These are phyloP conservation scores for Ophiobolus disseminans DNA, from an alignment of 2,329 filamentous ascomycete species.

Conservation along the genomic window DNA sequence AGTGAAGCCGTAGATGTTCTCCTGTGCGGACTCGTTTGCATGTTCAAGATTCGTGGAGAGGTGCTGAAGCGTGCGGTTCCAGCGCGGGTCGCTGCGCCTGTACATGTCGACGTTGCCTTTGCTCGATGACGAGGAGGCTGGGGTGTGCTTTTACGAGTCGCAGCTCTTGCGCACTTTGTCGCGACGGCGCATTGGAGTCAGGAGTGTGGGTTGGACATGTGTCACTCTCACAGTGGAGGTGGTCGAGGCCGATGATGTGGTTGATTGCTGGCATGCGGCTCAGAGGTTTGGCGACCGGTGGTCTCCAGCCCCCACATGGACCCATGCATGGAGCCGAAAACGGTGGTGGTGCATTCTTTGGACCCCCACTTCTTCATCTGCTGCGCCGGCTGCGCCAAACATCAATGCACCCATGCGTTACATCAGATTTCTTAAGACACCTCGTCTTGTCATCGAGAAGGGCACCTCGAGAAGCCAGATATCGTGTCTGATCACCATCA, in stretches of 20 bases:
- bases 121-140: constrained; percentile 11
- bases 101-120: constrained; percentile 56
- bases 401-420: constrained; percentile 55
- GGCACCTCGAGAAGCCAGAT: constrained; percentile 21
- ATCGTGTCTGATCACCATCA: constrained; percentile 64
- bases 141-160: constrained; percentile 10
- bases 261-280: constrained; percentile 15
- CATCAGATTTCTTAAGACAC: constrained; percentile 72
- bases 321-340: constrained; percentile 3
- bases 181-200: constrained; percentile 35
- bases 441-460: constrained; percentile 54
- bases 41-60: constrained; percentile 89
- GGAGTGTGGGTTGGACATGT: constrained; percentile 7
- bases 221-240: background rate
- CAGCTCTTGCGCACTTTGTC: constrained; percentile 27
- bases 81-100: constrained; percentile 76
- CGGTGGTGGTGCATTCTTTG: constrained; percentile 2
- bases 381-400: background rate
- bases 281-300: constrained; percentile 2
- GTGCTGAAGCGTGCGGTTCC: constrained; percentile 92
- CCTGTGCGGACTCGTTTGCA: constrained; percentile 90
- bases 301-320: constrained; percentile 23
- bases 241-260: constrained; percentile 12
- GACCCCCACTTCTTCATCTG: constrained; percentile 9
- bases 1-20: constrained; percentile 86